Base-by-base conservation (phyloP, 2,329 filamentous ascomycete species). In the Ceratocystis ficicola region DNA sequence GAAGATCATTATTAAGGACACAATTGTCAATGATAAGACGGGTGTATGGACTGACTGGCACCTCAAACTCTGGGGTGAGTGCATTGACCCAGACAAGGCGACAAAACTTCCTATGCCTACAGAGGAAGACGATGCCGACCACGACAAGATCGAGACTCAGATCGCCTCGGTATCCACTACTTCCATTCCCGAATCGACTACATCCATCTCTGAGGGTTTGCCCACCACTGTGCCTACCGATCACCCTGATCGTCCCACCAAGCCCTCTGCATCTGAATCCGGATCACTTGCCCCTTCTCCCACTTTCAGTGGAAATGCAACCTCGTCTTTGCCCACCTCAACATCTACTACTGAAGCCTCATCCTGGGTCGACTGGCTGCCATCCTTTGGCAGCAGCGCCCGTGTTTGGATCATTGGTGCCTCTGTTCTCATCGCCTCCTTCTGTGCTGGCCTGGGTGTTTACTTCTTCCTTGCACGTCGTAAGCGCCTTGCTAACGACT, bases 351-450 rank as follows among this genome's bases (percentile, higher is more conserved):
- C 70, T 20, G 70, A 69, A 52, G 71, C 72, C 3, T 85, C 81
- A 68, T 88, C 89, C 68, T 86, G 84, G 84, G 80, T 96, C 20
- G 91, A 92, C 0, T 92, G 88, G 79, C 87, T 97, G 73, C 92
- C 93, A 0, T 93, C 89, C 1, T 95, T 97, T 71, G 90, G 91
- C 65, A 90, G 90, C 70, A 85, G 84, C 72, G 96, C 91, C 0
- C 90, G 95, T 73, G 83, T 89, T 68, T 99, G 94, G 94, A 96
- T 99, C 70, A 97, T 86, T 74, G 92, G 90, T 66, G 86, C 92
- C 2, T 77, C 94, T 25, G 85, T 81, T n/a, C 83, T 96, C 22
- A 99, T 99, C 69, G 78, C 88, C 12, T 78, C 88, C 62, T 99
- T 99, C 79, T 92, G 92, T 74, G 76, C 79, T 66, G 89, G 86